Base-by-base conservation (phyloP, 1,139 yeast species). In the Suhomyces atakaporum region DNA sequence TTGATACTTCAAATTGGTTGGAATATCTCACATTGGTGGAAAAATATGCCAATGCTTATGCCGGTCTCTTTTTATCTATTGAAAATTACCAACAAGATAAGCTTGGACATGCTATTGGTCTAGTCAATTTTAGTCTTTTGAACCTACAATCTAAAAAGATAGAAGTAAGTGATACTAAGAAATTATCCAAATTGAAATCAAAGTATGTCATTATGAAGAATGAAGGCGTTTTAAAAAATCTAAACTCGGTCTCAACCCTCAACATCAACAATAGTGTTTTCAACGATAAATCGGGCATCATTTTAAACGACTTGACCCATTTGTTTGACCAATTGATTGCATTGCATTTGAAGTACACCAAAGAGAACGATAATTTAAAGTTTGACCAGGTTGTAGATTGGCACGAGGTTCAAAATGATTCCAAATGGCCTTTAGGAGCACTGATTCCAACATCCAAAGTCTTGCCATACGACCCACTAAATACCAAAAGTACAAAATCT, bases 361-460 rank as follows among this genome's bases (percentile, higher is more conserved):
- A 69, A 45, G 76, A 71, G 38, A 72, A 72, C 40, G 62, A 68
- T 33, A 67, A 64, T 39, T 52, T 72, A 29, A 58, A 53, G 20
- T 72, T 71, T 43, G 73, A 72, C 32, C 46, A 50, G 8, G 62
- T 71, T 5, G 56, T 60, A 1, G 58, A 59, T 36, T 69, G 72
- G 66, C 58, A 55, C 31, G 73, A 64, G 30, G 58, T 67, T 2
- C 54, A 55, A 18, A 53, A 56, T 23, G 76, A 70, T 40, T 58
- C 69, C 6, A 69, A 66, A 44, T 72, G 77, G 77, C 77, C 77
- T 0, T 45, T 67, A 31, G 76, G 76, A 0, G 53, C 60, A 6
- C 57, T 58, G 32, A 65, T 71, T 6, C 77, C 77, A 1, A 54
- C 62, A 16, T 36, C 42, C 14, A 34, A 30, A 3, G 36, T 46